Evolutionary conservation across 495 filamentous ascomycete species (phyloP).

Genomic region (Neurospora sp.): DNA sequence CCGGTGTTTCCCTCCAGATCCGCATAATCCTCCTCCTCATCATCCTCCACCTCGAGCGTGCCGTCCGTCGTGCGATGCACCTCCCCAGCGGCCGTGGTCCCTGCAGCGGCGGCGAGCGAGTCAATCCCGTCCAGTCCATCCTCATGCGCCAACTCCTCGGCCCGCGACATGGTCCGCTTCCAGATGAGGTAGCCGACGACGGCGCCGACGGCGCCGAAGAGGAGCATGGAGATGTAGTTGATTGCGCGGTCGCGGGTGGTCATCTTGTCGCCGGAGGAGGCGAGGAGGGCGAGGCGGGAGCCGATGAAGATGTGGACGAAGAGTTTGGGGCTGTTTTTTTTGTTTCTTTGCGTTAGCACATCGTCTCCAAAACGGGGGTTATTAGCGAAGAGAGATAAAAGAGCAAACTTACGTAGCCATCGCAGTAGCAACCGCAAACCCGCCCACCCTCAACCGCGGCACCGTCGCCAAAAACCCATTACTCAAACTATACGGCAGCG

Average conservation of each 20-base stretch:
- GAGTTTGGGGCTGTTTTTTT: conserved; percentile 55
- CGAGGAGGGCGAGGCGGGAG: conserved; percentile 59
- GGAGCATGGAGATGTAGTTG: conserved; percentile 68
- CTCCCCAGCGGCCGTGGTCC: not conserved
- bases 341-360: not conserved
- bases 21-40: conserved; percentile 12
- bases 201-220: conserved; percentile 61
- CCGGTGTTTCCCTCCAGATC: not conserved
- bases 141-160: conserved; percentile 74
- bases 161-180: conserved; percentile 70
- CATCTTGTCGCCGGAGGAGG: conserved; percentile 54
- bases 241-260: conserved; percentile 54
- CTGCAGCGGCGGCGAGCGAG: conserved; percentile 8
- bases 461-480: conserved; percentile 94
- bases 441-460: conserved; percentile 66
- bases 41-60: conserved; percentile 19
- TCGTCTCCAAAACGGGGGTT: too few species aligned
- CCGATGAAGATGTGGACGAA: conserved; percentile 92
- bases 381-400: not conserved
- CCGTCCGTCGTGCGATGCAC: conserved; percentile 6
- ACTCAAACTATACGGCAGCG: conserved; percentile 86
- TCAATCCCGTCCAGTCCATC: conserved; percentile 43
- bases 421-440: conserved; percentile 74
- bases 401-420: conserved; percentile 32
- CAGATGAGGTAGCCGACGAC: conserved; percentile 81